Evolutionary conservation across 805 yeast genomes (phyloP), one percentile per base, ranked within the genome.

Genomic region (Kazachstania viticola): DNA sequence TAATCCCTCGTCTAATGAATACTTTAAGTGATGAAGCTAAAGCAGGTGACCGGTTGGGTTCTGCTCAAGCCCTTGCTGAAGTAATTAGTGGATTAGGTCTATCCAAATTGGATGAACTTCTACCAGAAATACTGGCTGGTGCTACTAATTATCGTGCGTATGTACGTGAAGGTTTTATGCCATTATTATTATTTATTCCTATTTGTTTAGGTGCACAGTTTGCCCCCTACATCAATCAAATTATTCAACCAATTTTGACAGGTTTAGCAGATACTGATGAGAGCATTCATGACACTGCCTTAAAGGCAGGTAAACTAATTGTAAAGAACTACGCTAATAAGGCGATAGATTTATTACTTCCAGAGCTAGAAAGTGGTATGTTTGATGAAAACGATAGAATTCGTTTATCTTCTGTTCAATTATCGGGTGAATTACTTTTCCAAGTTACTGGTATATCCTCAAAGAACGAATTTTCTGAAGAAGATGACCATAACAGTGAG

Each of bases 11-110:
- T 37, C 68, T 91, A 40, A 51, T 88, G 32, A 71, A 64, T 29
- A 79, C 91, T 1, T 67, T 91, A 38, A 71, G 75, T 47, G 95
- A 87, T 51, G 84, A 78, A 39, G 39, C 67, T 12, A 78, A 74
- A 48, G 71, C 84, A 7, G 96, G 96, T 38, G 97, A 91, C 52
- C 74, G 95, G 42, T 69, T 91, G 37, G 99, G 99, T 36, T 80
- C 95, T 31, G 98, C 97, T 0, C 98, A 91, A 63, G 97, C 95
- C 2, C 69, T 91, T 35, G 73, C 95, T 13, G 99, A 91, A 60
- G 94, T 91, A 40, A 71, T 85, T 34, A 77, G 83, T 47, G 98
- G 98, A 41, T 69, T 91, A 33, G 98, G 99, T 45, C 58, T 84
- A 29, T 58, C 73, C 40, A 85, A 85, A 48, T 68, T 91, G 51